Evolutionary conservation across 306 rosid species (phyloP).

Genomic region (Fragaria iinumae): DNA sequence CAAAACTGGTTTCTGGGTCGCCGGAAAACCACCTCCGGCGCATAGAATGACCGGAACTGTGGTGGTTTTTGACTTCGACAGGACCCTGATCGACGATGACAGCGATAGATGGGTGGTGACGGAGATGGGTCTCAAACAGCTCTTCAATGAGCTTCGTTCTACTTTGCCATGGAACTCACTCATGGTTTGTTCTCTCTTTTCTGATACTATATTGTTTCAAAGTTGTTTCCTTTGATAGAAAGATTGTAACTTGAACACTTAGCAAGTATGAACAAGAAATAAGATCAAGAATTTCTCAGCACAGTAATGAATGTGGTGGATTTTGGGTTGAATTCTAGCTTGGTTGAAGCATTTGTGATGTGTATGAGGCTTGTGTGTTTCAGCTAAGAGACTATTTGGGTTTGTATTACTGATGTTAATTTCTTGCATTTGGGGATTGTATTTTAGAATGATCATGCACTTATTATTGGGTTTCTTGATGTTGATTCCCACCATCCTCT

Average conservation of each 20-base stretch:
- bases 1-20: conserved; percentile 19
- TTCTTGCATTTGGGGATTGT: neutral
- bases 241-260: neutral
- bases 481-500: neutral
- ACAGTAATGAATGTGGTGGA: neutral
- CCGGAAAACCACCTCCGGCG: conserved; percentile 19
- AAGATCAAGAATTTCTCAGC: neutral
- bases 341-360: neutral
- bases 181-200: conserved; percentile 41
- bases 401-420: neutral
- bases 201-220: neutral
- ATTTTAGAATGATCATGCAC: neutral
- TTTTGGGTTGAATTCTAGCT: neutral
- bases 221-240: neutral
- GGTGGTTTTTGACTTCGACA: conserved; percentile 71
- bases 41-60: conserved; percentile 39
- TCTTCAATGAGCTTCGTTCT: conserved; percentile 56
- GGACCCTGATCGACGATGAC: conserved; percentile 75
- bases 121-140: conserved; percentile 53
- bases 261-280: neutral
- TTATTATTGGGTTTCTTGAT: neutral
- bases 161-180: conserved; percentile 67
- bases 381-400: neutral
- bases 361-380: neutral
- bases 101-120: conserved; percentile 71